Base-by-base conservation (phyloP, 2,329 filamentous ascomycete genomes). In the Fusarium solani-melongenae region DNA sequence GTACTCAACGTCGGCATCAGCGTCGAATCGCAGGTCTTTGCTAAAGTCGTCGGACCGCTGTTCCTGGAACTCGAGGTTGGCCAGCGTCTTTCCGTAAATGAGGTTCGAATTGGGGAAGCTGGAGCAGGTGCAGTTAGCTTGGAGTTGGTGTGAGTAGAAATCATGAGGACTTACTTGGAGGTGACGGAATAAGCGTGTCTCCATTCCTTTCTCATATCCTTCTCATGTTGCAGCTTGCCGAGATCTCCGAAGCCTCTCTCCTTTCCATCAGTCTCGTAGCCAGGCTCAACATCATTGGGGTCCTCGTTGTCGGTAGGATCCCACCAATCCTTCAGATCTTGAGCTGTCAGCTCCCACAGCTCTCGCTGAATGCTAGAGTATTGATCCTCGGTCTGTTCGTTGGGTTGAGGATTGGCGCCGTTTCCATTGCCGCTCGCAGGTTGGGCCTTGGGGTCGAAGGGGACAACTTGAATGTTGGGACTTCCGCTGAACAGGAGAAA, bases 31-130 rank as follows among this genome's bases (percentile, higher is more conserved):
- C 20, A 86, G 78, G 64, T 76, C 77, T 38, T 71, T 73, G 34
- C 72, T 76, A 24, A 81, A 77, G 33, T 80, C 75, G 11, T 81
- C 79, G 27, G 77, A 76, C 6, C 82, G 82, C 31, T 81, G 79
- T 27, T 86, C 84, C 62, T 83, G 81, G 38, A 82, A 78, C 44
- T 84, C 80, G 12, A 91, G 80, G 9, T 83, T 84, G 22, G 84
- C 82, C 17, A 91, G 79, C 0, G 88, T 90, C 64, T 87, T 88
- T 22, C 88, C 88, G 75, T 89, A 91, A n/a, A 91, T 84, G 10
- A 85, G 83, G 65, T 88, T 86, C 15, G 86, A 86, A 27, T 83
- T 83, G 17, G 83, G 81, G 68, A 85, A 74, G 62, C 72, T 74
- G 24, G n/a, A 38, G 14, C 76, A 15, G 31, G 11, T 76, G 39